A percentile compares a stretch with the other conserved stretches of the same genome.
These are phyloP conservation scores for Candida sojae DNA, from an alignment of 1,139 yeast species.

Conservation along the genomic window DNA sequence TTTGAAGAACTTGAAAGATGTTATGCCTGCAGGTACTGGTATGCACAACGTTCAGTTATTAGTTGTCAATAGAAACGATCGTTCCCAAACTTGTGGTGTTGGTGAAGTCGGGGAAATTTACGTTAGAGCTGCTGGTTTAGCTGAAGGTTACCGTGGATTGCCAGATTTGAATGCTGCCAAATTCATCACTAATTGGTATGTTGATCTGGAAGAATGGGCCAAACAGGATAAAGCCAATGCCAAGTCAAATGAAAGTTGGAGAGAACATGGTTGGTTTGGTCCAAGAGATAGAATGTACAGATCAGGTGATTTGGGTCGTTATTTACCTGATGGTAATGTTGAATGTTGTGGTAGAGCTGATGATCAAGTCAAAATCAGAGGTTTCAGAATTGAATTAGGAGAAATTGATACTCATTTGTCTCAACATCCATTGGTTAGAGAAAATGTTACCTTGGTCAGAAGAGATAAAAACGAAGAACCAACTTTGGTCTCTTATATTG, in stretches of 20 bases:
- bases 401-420: slow-evolving; percentile 97
- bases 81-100: slow-evolving; percentile 90
- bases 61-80: slow-evolving; percentile 88
- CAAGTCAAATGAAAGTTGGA: slow-evolving; percentile 61
- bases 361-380: slow-evolving; percentile 97
- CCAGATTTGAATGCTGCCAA: slow-evolving; percentile 88
- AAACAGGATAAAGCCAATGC: slow-evolving; percentile 46
- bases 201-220: slow-evolving; percentile 60
- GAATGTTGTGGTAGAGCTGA: slow-evolving; percentile 99
- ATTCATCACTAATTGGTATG: slow-evolving; percentile 90
- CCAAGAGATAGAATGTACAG: slow-evolving; percentile 95
- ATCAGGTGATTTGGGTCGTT: slow-evolving; percentile 97
- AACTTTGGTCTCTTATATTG: slow-evolving; percentile 85
- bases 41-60: slow-evolving; percentile 93
- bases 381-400: slow-evolving; percentile 96
- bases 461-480: slow-evolving; percentile 93
- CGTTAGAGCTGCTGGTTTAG: slow-evolving; percentile 96
- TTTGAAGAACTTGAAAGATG: slow-evolving; percentile 84
- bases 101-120: slow-evolving; percentile 99
- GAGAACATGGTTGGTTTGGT: slow-evolving; percentile 80
- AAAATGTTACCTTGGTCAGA: slow-evolving; percentile 89
- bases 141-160: slow-evolving; percentile 91
- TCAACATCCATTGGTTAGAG: slow-evolving; percentile 88
- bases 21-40: slow-evolving; percentile 98
- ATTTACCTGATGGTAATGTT: slow-evolving; percentile 94